phyloP scores from a whole-genome alignment of 345 rosid species.

The Lepidium sativum region DNA sequence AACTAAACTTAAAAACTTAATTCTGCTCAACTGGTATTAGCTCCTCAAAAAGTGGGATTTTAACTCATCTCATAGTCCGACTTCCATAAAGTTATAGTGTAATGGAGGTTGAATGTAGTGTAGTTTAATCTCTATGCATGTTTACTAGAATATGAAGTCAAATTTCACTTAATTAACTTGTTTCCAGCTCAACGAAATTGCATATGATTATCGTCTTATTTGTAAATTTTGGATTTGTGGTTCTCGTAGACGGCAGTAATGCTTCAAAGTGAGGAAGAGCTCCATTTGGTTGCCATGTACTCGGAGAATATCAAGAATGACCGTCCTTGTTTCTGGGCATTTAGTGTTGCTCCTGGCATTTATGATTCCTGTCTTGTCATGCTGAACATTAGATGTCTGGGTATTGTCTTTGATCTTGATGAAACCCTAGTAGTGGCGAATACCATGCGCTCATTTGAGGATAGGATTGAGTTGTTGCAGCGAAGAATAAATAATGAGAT shows the following conservation, averaged over 20 bases:
- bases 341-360: conserved; percentile 58
- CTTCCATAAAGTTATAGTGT: conserved; percentile 6
- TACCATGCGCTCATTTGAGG: conserved; percentile 95
- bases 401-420: conserved; percentile 97
- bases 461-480: conserved; percentile 71
- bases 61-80: not conserved
- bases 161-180: not conserved
- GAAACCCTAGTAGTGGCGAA: conserved; percentile 96
- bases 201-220: not conserved
- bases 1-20: not conserved
- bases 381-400: conserved; percentile 92
- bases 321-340: conserved; percentile 88
- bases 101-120: not conserved
- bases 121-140: not conserved
- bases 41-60: not conserved
- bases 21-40: not conserved
- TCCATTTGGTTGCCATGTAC: conserved; percentile 91
- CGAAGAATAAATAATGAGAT: conserved; percentile 63
- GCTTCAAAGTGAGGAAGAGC: conserved; percentile 68
- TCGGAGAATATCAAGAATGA: conserved; percentile 42
- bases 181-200: not conserved
- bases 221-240: not conserved
- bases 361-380: conserved; percentile 75
- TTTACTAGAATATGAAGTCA: not conserved
- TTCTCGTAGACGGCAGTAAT: conserved; percentile 79